Evolutionary conservation across 2,329 filamentous ascomycete species (phyloP).

Genomic region (Xylariaceae sp.): DNA sequence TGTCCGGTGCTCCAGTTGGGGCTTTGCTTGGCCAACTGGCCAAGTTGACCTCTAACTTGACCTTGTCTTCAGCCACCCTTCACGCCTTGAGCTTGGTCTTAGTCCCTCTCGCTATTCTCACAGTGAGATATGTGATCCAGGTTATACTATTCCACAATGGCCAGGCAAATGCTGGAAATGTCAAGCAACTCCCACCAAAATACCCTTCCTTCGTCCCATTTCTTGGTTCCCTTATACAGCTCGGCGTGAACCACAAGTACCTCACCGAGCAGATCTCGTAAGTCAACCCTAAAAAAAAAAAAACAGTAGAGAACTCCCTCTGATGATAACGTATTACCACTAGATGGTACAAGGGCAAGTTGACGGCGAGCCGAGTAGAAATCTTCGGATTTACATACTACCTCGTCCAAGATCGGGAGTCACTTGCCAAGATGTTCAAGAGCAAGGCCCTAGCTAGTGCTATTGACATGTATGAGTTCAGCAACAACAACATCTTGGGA

Average conservation of each 20-base stretch:
- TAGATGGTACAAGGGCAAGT: constrained; percentile 15
- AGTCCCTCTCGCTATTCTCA: constrained; percentile 4
- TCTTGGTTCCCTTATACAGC: constrained; percentile 10
- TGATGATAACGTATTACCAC: too few relatives aligned
- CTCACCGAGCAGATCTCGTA: constrained; percentile 14
- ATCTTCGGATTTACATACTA: constrained; percentile 16
- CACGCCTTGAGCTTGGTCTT: constrained; percentile 1
- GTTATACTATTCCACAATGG: constrained; percentile 11
- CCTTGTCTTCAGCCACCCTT: constrained; percentile 1
- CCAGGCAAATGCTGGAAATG: constrained; percentile 1
- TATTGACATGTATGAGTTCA: constrained; percentile 15
- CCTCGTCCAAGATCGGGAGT: constrained; percentile 18
- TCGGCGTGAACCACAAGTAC: constrained; percentile 7
- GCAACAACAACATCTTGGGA: constrained; percentile 13
- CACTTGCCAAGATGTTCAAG: constrained; percentile 13
- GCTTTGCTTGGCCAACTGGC: constrained; percentile 12
- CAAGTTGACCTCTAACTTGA: constrained; percentile 5
- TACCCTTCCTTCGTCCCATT: constrained; percentile 13
- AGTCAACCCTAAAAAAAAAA: constrained; percentile 1
- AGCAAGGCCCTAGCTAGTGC: constrained; percentile 13
- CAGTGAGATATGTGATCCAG: constrained; percentile 7
- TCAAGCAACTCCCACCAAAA: constrained; percentile 9
- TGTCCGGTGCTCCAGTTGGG: too few relatives aligned
- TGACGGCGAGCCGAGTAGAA: constrained; percentile 13
- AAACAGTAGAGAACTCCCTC: too few relatives aligned